Base-by-base conservation (phyloP, 345 rosid genomes). In the Noccaea bulbosa region DNA sequence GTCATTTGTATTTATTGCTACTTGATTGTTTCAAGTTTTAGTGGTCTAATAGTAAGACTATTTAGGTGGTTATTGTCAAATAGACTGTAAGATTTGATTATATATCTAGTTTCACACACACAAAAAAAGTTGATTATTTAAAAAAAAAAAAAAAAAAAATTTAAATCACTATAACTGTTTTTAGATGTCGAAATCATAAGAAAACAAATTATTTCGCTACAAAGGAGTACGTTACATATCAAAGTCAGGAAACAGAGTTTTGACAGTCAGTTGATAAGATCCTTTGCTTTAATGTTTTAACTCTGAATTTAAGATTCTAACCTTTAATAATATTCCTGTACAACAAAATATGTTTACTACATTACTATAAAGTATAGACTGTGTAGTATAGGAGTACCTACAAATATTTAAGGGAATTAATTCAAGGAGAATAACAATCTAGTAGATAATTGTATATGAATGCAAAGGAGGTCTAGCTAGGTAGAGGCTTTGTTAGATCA, bases 401-500 rank as follows among this genome's bases (percentile, higher is more conserved):
- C 40, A 45, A 35, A 33, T 41, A 43, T 33, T 39, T 52, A 30
- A 44, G 34, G 33, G 54, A 44, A 44, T 8, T 53, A 53, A 37
- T 11, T 37, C 27, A 45, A 54, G 38, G 48, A 45, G 41, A 51
- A 62, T 45, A 45, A 16, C 40, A 39, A 11, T 11, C 11, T 6
- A 41, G 39, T 17, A 48, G n/a, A 62, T 17, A 48, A 40, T 34
- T 55, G 58, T 49, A 73, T 52, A 32, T 43, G 62, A 43, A 73
- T 22, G 66, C 54, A 27, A 61, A 53, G 38, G 44, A 61, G 56
- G 69, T 60, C 41, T 51, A 67, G 63, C 50, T 46, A 75, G 64
- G 74, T 68, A 75, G 69, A 59, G 43, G 78, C 73, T 75, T 75
- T 45, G 78, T 68, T 52, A 67, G 52, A 75, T 75, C 78, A 75